Conservation (phyloP, 352 stramenopile genomes). For the Phytophthora sp. region DNA sequence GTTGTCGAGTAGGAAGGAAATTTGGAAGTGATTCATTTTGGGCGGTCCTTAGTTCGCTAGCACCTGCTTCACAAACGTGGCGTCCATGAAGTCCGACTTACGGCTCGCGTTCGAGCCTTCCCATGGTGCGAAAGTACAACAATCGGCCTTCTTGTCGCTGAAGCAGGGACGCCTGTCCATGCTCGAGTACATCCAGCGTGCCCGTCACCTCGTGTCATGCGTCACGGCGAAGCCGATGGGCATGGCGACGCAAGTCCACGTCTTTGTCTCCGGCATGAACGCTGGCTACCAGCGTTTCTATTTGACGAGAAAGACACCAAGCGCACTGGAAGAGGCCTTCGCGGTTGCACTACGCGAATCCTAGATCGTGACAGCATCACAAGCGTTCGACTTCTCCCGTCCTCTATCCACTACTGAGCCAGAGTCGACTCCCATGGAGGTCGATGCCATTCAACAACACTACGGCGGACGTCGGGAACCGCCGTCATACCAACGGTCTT, state of each 20-base stretch:
- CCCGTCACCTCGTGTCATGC: constrained; percentile 1
- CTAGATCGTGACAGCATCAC: no score
- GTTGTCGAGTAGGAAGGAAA: no score
- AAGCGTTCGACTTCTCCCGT: constrained; percentile 6
- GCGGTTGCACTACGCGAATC: constrained; percentile 9
- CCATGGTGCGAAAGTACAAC: constrained; percentile 1
- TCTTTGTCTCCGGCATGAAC: no score
- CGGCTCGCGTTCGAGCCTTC: constrained; percentile 18
- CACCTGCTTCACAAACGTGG: constrained; percentile 16
- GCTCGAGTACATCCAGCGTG: constrained; percentile 25
- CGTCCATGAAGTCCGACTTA: constrained; percentile 4
- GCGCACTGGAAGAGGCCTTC: constrained; percentile 21
- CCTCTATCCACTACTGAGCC: no score
- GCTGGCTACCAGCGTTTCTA: constrained; percentile 20
- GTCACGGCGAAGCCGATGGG: constrained; percentile 18
- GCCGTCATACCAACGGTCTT: neutral
- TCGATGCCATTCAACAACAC: constrained; percentile 8
- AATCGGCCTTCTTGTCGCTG: constrained; percentile 7
- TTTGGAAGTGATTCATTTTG: no score
- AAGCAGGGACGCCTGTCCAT: constrained; percentile 14
- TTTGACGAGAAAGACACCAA: constrained; percentile 6
- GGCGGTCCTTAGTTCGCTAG: no score
- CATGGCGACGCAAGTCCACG: no score
- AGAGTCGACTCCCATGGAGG: constrained; percentile 12
- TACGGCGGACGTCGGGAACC: neutral